phyloP scores from a whole-genome alignment of 176 grass and related monocot species.

The Musa beccarii region DNA sequence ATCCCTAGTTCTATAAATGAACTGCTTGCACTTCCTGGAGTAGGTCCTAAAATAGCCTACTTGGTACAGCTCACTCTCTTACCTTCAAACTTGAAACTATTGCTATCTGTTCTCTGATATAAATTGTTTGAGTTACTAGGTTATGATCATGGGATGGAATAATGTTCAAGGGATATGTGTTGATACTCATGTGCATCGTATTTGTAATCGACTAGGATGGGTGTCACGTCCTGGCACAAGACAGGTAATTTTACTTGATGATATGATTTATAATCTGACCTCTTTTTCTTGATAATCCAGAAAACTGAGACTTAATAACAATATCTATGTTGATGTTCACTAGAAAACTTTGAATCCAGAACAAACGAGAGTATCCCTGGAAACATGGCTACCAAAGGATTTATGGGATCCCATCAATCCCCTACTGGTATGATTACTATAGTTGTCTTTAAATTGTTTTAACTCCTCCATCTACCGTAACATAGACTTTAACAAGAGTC shows the following conservation, averaged over 20 bases:
- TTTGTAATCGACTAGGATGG: slow-evolving; percentile 93
- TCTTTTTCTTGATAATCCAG: not conserved
- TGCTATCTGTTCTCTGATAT: not conserved
- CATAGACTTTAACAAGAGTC: not conserved
- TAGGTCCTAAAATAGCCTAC: slow-evolving; percentile 96
- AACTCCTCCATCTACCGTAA: no score
- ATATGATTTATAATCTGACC: not conserved
- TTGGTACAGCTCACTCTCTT: slow-evolving; percentile 37
- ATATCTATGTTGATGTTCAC: not conserved
- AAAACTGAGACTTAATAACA: not conserved
- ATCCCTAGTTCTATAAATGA: slow-evolving; percentile 62
- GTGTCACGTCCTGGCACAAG: slow-evolving; percentile 64
- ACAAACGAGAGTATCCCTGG: slow-evolving; percentile 70
- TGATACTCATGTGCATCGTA: slow-evolving; percentile 98
- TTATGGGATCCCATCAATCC: slow-evolving; percentile 93
- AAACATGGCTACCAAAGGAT: slow-evolving; percentile 93
- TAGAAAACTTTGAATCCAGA: slow-evolving; percentile 85
- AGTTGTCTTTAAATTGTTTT: not conserved
- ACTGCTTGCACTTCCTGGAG: slow-evolving; percentile 72
- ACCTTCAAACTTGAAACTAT: not conserved
- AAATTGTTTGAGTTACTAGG: slow-evolving; percentile 33
- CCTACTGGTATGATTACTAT: slow-evolving; percentile 44
- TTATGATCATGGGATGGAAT: slow-evolving; percentile 93
- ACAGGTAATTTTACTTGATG: slow-evolving; percentile 38
- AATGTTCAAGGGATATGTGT: slow-evolving; percentile 93